Evolutionary conservation across 305 asterid species (phyloP).

Genomic region (Fraxinus paxiana): DNA sequence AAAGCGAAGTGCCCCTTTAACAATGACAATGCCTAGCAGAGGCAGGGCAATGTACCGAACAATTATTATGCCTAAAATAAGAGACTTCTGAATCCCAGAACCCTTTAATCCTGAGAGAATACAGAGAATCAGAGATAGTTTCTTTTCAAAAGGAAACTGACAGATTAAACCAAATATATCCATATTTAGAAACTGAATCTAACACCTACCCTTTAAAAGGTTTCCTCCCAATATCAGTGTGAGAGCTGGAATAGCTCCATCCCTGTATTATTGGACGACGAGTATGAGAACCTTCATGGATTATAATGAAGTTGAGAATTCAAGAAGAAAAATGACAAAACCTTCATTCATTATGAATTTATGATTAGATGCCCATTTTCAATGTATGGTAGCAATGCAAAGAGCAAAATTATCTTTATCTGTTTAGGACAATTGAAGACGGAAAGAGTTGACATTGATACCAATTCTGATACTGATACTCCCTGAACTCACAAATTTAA

Average conservation of each 20-base stretch:
- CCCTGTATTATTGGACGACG: slow-evolving; percentile 45
- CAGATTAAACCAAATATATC: background rate
- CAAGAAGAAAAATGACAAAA: background rate
- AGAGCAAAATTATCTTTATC: background rate
- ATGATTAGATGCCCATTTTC: background rate
- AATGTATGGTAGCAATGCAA: background rate
- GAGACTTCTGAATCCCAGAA: slow-evolving; percentile 50
- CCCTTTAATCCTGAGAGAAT: slow-evolving; percentile 55
- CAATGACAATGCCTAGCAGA: slow-evolving; percentile 53
- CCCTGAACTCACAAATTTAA: background rate
- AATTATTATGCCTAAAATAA: slow-evolving; percentile 49
- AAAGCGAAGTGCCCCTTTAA: slow-evolving; percentile 50
- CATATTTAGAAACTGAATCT: background rate
- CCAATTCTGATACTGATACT: background rate
- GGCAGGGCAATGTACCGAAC: slow-evolving; percentile 70
- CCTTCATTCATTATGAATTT: background rate
- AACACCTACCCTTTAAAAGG: slow-evolving; percentile 60
- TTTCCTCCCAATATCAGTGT: slow-evolving; percentile 84
- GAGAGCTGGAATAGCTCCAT: slow-evolving; percentile 79
- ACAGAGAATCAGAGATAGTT: background rate
- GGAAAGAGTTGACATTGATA: background rate
- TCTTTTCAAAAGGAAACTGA: background rate
- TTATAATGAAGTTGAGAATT: background rate
- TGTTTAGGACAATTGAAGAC: background rate
- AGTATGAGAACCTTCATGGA: slow-evolving; percentile 6